Conservation (phyloP, 805 yeast genomes). For the Metschnikowia continentalis region DNA sequence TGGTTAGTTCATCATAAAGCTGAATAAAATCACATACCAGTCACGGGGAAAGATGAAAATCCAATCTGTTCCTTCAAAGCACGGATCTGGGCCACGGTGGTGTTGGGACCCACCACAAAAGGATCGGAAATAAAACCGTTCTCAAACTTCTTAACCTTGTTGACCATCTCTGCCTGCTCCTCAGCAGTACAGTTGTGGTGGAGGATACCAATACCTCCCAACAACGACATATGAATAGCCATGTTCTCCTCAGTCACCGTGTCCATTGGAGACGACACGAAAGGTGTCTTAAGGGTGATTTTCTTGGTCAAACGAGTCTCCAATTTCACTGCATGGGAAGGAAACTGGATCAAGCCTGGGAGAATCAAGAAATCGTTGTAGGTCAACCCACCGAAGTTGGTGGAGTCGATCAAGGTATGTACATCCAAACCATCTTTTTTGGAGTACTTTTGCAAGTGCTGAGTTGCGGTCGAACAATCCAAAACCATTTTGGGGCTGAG, state of each 20-base stretch:
- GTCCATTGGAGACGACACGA: slow-evolving; percentile 98
- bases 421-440: slow-evolving; percentile 83
- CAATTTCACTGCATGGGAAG: slow-evolving; percentile 70
- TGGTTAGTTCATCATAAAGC: slow-evolving; percentile 50
- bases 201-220: slow-evolving; percentile 98
- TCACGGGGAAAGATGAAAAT: slow-evolving; percentile 97
- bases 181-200: slow-evolving; percentile 97
- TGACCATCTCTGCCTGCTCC: slow-evolving; percentile 98
- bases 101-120: slow-evolving; percentile 70
- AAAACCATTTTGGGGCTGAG: slow-evolving; percentile 36
- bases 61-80: slow-evolving; percentile 69
- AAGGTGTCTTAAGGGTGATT: slow-evolving; percentile 88
- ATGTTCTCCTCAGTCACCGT: slow-evolving; percentile 95
- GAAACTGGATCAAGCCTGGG: slow-evolving; percentile 91
- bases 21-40: slow-evolving; percentile 70
- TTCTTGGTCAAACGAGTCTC: slow-evolving; percentile 89
- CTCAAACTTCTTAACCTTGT: slow-evolving; percentile 92
- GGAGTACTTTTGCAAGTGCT: slow-evolving; percentile 59
- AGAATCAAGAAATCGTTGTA: slow-evolving; percentile 93
- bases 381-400: slow-evolving; percentile 90
- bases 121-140: slow-evolving; percentile 97
- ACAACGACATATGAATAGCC: slow-evolving; percentile 98
- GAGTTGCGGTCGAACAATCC: slow-evolving; percentile 57
- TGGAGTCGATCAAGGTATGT: slow-evolving; percentile 82
- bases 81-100: slow-evolving; percentile 79